Evolutionary conservation across 352 stramenopile genomes (phyloP).

Genomic region (Pythium aquatile): DNA sequence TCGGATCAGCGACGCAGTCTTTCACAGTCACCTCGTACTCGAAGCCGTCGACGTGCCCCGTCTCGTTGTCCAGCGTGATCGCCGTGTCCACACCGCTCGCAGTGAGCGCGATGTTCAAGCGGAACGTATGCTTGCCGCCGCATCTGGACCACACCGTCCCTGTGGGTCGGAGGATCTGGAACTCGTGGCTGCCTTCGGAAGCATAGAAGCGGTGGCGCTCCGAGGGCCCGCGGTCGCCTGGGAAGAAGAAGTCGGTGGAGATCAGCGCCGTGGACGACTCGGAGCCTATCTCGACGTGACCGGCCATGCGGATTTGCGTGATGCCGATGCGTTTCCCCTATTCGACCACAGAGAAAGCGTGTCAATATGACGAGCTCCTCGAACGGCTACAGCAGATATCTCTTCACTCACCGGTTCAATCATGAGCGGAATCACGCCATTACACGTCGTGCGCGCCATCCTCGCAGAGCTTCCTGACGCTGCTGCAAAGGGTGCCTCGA

Average conservation of each 20-base stretch:
- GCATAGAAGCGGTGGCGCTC: conserved; percentile 24
- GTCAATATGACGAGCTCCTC: neutral
- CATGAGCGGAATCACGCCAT: conserved; percentile 20
- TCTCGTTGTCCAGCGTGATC: conserved; percentile 18
- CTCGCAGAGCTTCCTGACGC: neutral
- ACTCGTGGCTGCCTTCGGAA: conserved; percentile 3
- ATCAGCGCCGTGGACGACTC: conserved; percentile 14
- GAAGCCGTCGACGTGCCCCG: conserved; percentile 12
- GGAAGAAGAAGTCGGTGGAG: conserved; percentile 28
- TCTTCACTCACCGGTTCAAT: conserved; percentile 11
- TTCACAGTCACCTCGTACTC: conserved; percentile 21
- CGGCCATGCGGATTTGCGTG: conserved; percentile 23
- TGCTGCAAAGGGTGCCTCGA: conserved; percentile 5
- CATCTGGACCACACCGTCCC: conserved; percentile 33
- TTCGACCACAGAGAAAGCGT: neutral
- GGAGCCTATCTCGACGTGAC: conserved; percentile 20
- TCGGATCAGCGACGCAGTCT: conserved; percentile 19
- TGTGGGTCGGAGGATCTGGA: conserved; percentile 12
- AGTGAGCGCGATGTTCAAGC: conserved; percentile 34
- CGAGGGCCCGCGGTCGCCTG: conserved; percentile 11
- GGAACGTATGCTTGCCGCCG: conserved; percentile 16
- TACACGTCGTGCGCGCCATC: conserved; percentile 12
- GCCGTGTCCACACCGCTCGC: conserved; percentile 18
- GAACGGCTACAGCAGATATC: too few relatives aligned
- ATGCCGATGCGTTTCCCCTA: conserved; percentile 29